Percentiles rank a stretch among this genome's conserved stretches.
phyloP scores from a whole-genome alignment of 176 grass and related monocot genomes.

The Microstegium vimineum region DNA sequence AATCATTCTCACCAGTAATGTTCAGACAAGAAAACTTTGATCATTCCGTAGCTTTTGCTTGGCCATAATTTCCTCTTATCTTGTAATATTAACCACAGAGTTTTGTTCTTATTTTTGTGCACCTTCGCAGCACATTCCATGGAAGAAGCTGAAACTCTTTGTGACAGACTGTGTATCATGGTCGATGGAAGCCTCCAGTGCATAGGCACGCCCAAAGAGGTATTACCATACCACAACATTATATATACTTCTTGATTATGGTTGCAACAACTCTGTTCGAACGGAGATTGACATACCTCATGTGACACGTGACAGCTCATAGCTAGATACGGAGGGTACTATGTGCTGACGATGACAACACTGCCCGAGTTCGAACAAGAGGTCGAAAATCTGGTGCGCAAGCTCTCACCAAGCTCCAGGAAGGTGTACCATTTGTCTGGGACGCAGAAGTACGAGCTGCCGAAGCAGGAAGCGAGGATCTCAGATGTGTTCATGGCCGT shows the following conservation, averaged over 20 bases:
- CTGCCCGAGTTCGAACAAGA: constrained; percentile 22
- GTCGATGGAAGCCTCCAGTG: constrained; percentile 68
- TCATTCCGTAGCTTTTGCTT: not conserved
- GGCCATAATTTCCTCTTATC: not conserved
- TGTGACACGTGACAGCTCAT: constrained; percentile 39
- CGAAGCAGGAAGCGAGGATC: constrained; percentile 49
- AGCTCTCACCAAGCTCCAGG: constrained; percentile 39
- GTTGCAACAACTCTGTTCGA: not conserved
- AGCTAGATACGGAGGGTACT: constrained; percentile 60
- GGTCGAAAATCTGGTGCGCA: constrained; percentile 30
- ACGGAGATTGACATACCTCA: not conserved
- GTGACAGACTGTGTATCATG: constrained; percentile 63
- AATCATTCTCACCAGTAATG: constrained; percentile 75
- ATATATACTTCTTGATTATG: not conserved
- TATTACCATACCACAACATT: not conserved
- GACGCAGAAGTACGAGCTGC: constrained; percentile 54
- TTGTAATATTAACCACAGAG: not conserved
- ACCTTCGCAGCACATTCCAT: constrained; percentile 57
- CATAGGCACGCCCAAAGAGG: constrained; percentile 61
- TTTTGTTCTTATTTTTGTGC: not conserved
- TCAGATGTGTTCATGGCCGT: constrained; percentile 49
- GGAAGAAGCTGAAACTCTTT: constrained; percentile 78
- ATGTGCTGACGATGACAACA: constrained; percentile 58
- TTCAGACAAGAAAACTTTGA: not conserved
- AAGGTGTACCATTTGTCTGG: constrained; percentile 56